phyloP scores from a whole-genome alignment of 2,329 filamentous ascomycete species.

The Calonectria montana region DNA sequence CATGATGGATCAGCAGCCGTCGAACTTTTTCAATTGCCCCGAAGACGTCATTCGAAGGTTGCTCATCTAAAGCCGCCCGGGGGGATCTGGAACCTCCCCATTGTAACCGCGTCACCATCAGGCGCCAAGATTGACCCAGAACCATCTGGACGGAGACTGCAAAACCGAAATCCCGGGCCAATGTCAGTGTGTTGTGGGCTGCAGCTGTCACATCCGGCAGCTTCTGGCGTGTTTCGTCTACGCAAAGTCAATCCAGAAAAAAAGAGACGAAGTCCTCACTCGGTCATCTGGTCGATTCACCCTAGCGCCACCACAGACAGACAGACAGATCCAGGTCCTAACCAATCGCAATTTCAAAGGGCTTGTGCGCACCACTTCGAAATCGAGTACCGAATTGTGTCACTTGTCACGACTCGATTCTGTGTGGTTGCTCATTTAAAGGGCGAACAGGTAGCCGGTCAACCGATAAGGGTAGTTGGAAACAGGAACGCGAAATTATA shows the following conservation, averaged over 20 bases:
- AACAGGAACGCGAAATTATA: constrained; percentile 27
- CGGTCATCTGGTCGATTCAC: background rate
- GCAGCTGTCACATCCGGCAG: background rate
- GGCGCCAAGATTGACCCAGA: background rate
- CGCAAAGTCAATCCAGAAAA: background rate
- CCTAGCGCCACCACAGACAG: constrained; percentile 7
- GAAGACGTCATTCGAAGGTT: background rate
- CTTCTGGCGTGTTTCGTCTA: background rate
- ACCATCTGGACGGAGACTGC: background rate
- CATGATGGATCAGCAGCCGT: background rate
- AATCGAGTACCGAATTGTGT: background rate
- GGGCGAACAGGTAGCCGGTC: background rate
- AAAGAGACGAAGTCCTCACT: background rate
- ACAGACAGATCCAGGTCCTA: background rate
- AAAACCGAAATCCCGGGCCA: background rate
- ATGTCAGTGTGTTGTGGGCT: background rate
- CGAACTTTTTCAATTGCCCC: background rate
- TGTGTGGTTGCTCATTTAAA: background rate
- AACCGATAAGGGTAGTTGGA: background rate
- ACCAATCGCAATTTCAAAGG: constrained; percentile 2
- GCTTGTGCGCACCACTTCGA: constrained; percentile 3
- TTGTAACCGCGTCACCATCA: constrained; percentile 3
- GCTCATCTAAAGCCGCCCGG: background rate
- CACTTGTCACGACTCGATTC: background rate
- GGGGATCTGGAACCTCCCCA: background rate